Conservation (phyloP, 2,329 filamentous ascomycete species). For the Diplodia intermedia region DNA sequence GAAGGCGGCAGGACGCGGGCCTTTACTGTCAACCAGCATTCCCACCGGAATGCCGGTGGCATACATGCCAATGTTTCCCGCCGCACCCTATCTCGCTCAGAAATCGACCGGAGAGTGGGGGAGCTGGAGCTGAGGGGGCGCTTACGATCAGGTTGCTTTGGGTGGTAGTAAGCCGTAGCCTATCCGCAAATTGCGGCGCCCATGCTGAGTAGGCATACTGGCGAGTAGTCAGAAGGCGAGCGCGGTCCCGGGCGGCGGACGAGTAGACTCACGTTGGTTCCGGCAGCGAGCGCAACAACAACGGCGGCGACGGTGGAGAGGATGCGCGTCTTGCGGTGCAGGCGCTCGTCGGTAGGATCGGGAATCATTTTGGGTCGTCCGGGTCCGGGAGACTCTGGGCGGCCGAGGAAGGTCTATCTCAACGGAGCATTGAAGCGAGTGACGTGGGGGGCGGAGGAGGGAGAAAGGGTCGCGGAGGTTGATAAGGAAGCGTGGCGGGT, state of each 20-base stretch:
- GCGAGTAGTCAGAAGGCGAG: not conserved
- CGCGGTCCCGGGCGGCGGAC: not conserved
- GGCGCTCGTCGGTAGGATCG: constrained; percentile 50
- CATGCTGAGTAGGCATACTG: constrained; percentile 99
- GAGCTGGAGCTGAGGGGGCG: constrained; percentile 30
- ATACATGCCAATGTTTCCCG: constrained; percentile 93
- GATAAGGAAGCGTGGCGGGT: constrained; percentile 15
- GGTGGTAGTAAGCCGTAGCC: constrained; percentile 85
- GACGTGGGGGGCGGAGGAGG: constrained; percentile 5
- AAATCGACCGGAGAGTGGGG: constrained; percentile 31
- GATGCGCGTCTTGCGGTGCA: constrained; percentile 70
- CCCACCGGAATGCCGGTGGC: constrained; percentile 87
- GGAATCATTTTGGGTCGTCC: constrained; percentile 25
- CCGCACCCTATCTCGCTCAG: constrained; percentile 59
- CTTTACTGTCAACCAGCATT: constrained; percentile 81
- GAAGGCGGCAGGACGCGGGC: constrained; percentile 79
- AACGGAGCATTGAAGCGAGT: constrained; percentile 23
- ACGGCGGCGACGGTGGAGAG: constrained; percentile 87
- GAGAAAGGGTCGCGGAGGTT: constrained; percentile 4
- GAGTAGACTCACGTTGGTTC: constrained; percentile 75
- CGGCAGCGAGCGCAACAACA: constrained; percentile 83
- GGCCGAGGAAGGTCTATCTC: not conserved
- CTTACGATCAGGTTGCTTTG: constrained; percentile 88
- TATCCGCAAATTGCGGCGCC: constrained; percentile 93
- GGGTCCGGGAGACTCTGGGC: constrained; percentile 25